Base-by-base conservation (phyloP, 345 rosid species). In the Triadica sebifera region DNA sequence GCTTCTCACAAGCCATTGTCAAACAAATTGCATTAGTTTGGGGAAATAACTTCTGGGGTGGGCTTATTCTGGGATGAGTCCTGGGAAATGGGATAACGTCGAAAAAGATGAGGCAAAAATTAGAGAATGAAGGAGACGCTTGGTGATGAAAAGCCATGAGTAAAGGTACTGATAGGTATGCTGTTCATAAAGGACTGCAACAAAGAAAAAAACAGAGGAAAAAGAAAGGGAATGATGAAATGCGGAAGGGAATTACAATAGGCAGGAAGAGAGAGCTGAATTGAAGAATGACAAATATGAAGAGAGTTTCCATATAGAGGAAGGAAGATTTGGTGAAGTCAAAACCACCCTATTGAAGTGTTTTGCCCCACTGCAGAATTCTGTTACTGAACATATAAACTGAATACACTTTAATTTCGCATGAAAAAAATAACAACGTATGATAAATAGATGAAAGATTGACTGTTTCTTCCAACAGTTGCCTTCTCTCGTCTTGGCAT, bases 181-280 rank as follows among this genome's bases (percentile, higher is more conserved):
- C 34, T 29, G 50, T 12, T 8, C 51, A 74, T 47, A 43, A 67
- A 65, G 74, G 81, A 75, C 76, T 61, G 70, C 72, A 41, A 77
- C 53, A 46, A 74, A 78, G 49, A 34, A 46, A 73, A 45, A 51
- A 74, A 77, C 71, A 74, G 17, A 70, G 64, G 70, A 13, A 41
- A 29, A 71, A 29, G 49, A 47, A 47, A 64, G 65, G 38, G 39
- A 64, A 71, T 13, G 78, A 19, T 37, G 12, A 69, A 73, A 46
- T 63, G 77, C 67, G 71, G 71, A 76, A 77, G 62, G 13, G 60
- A 38, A 55, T 78, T 65, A 65, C 81, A 80, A 59, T 49, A 58
- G 86, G 84, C 83, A 71, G 60, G 73, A 65, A 45, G 29, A 53
- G 74, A 60, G 34, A 29, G 34, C 1, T 29, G 34, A 2, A 29